These are phyloP conservation scores for Neurospora sp. DNA, from an alignment of 495 filamentous ascomycete species.

Conservation along the genomic window DNA sequence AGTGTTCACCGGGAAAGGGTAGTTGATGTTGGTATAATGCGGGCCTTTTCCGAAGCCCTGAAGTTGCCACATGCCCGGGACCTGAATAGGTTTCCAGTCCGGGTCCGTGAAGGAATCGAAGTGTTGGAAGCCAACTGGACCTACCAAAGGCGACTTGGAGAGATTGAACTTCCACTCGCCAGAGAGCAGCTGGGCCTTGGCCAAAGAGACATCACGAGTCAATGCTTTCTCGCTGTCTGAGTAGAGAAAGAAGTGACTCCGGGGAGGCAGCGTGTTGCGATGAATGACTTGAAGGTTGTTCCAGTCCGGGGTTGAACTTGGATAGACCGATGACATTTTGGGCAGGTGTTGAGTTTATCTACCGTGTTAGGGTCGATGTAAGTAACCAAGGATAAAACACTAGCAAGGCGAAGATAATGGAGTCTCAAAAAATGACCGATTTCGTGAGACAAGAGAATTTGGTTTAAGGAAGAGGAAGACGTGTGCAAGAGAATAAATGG, in stretches of 20 bases:
- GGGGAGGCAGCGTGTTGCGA: constrained; percentile 52
- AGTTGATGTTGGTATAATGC: constrained; percentile 58
- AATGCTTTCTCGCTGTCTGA: constrained; percentile 24
- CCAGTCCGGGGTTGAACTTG: constrained; percentile 41
- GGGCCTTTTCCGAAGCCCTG: constrained; percentile 53
- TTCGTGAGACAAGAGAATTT: not conserved
- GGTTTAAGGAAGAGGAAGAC: not conserved
- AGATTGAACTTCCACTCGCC: constrained; percentile 51
- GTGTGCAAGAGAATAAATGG: not conserved
- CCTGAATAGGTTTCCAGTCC: constrained; percentile 48
- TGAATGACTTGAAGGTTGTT: constrained; percentile 52
- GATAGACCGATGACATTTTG: not conserved
- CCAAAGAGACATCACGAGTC: constrained; percentile 18
- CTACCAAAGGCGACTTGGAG: constrained; percentile 38
- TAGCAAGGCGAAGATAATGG: not conserved
- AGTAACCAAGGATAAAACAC: not conserved
- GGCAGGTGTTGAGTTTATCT: not conserved
- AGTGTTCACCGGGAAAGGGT: constrained; percentile 52
- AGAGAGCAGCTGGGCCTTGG: constrained; percentile 39
- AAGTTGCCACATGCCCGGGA: constrained; percentile 63
- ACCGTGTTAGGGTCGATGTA: not conserved
- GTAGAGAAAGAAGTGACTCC: constrained; percentile 49
- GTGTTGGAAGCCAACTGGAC: constrained; percentile 31
- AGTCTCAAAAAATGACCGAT: not conserved
- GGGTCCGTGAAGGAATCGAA: constrained; percentile 10